Evolutionary conservation across 306 rosid species (phyloP).

Genomic region (Malus domestica): DNA sequence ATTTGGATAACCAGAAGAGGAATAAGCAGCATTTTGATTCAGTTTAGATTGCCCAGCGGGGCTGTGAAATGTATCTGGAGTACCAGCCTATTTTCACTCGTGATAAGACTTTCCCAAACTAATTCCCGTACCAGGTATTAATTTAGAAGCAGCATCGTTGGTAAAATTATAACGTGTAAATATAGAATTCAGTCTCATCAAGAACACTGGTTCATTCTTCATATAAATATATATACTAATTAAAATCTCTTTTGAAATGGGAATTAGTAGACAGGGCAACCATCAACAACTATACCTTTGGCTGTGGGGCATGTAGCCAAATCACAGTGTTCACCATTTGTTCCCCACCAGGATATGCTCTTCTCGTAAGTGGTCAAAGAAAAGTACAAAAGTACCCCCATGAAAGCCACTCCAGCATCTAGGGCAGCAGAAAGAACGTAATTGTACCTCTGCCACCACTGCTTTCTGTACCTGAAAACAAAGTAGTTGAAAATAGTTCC

Average conservation of each 20-base stretch:
- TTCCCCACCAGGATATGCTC: conserved; percentile 50
- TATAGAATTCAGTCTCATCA: too few relatives aligned
- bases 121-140: too few relatives aligned
- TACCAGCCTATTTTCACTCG: too few relatives aligned
- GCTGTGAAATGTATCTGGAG: too few relatives aligned
- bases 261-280: conserved; percentile 42
- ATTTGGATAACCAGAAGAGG: too few relatives aligned
- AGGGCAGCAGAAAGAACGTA: conserved; percentile 36
- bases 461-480: conserved; percentile 23
- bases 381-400: conserved; percentile 43
- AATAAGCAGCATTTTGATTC: too few relatives aligned
- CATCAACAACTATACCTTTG: conserved; percentile 33
- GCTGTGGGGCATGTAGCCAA: conserved; percentile 59
- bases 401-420: conserved; percentile 40
- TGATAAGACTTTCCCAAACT: too few relatives aligned
- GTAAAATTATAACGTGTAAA: too few relatives aligned
- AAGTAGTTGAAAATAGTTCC: conserved; percentile 24
- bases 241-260: not conserved
- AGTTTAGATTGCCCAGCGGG: too few relatives aligned
- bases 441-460: conserved; percentile 34
- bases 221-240: not conserved
- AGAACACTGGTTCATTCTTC: too few relatives aligned
- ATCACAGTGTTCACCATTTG: conserved; percentile 41
- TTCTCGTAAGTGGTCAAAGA: conserved; percentile 9
- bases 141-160: too few relatives aligned